phyloP scores from a whole-genome alignment of 352 stramenopile species.

The Globisporangium irregulare region DNA sequence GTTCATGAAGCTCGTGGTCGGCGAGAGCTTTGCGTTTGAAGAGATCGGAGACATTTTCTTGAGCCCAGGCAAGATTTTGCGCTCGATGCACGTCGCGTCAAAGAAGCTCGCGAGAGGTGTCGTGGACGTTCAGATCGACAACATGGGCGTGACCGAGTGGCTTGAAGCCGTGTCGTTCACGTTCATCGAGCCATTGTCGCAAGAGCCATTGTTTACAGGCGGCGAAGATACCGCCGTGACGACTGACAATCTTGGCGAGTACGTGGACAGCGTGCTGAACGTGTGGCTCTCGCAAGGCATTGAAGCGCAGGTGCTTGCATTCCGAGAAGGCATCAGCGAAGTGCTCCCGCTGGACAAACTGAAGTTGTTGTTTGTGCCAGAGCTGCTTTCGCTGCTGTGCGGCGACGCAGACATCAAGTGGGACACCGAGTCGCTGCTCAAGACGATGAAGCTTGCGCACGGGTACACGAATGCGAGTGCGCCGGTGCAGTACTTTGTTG shows the following conservation, averaged over 20 bases:
- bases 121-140: slow-evolving; percentile 51
- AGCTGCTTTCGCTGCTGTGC: slow-evolving; percentile 67
- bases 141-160: slow-evolving; percentile 47
- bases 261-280: slow-evolving; percentile 53
- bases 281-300: slow-evolving; percentile 71
- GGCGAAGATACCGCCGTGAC: slow-evolving; percentile 52
- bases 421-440: slow-evolving; percentile 55
- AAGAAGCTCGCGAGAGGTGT: slow-evolving; percentile 26
- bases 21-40: slow-evolving; percentile 51
- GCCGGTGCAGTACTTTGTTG: slow-evolving; percentile 66
- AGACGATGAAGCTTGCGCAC: slow-evolving; percentile 77
- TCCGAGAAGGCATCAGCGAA: slow-evolving; percentile 73
- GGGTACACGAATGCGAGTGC: slow-evolving; percentile 77
- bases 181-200: slow-evolving; percentile 79
- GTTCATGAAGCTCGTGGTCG: slow-evolving; percentile 77
- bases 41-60: slow-evolving; percentile 61
- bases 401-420: slow-evolving; percentile 74
- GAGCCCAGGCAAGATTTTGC: slow-evolving; percentile 57
- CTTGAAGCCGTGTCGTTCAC: slow-evolving; percentile 63
- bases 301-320: slow-evolving; percentile 58
- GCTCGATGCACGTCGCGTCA: slow-evolving; percentile 48
- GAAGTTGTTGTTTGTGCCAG: slow-evolving; percentile 60
- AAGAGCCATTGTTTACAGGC: slow-evolving; percentile 45
- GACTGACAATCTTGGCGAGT: slow-evolving; percentile 45
- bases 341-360: slow-evolving; percentile 72